Evolutionary conservation across 2,329 filamentous ascomycete genomes (phyloP).

Genomic region (Fusarium floridanum): DNA sequence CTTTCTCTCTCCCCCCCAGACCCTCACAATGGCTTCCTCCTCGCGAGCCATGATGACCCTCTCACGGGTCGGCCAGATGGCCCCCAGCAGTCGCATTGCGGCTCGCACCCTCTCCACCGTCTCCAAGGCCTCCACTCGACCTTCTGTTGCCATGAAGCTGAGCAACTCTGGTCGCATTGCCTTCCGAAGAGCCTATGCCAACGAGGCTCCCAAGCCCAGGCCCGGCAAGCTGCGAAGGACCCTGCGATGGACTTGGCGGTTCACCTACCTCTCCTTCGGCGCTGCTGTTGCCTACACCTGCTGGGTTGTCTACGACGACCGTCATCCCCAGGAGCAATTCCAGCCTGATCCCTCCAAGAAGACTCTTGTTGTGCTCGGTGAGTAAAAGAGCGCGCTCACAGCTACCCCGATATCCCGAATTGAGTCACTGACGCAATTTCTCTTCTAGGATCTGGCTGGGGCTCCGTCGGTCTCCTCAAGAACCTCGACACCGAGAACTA

Average conservation of each 20-base stretch:
- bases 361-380: slow-evolving; percentile 95
- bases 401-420: slow-evolving; percentile 18
- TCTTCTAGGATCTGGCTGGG: slow-evolving; percentile 89
- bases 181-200: slow-evolving; percentile 63
- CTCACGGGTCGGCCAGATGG: slow-evolving; percentile 49
- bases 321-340: slow-evolving; percentile 84
- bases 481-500: slow-evolving; percentile 99
- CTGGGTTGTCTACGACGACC: slow-evolving; percentile 86
- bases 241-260: slow-evolving; percentile 85
- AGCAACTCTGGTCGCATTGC: slow-evolving; percentile 54
- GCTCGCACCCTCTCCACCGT: slow-evolving; percentile 52
- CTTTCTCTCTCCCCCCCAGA: slow-evolving; percentile 31
- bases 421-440: slow-evolving; percentile 41
- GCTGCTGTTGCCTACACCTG: slow-evolving; percentile 77
- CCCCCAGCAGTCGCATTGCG: slow-evolving; percentile 47
- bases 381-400: slow-evolving; percentile 41
- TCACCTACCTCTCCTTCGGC: slow-evolving; percentile 81
- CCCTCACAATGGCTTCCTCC: slow-evolving; percentile 60
- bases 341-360: slow-evolving; percentile 91
- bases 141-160: slow-evolving; percentile 52
- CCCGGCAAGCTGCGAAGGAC: slow-evolving; percentile 73
- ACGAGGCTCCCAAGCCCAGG: slow-evolving; percentile 62
- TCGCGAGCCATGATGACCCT: slow-evolving; percentile 58
- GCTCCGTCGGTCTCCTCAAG: slow-evolving; percentile 93
- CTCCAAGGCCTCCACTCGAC: slow-evolving; percentile 47